Base-by-base conservation (phyloP, 371 early-diverging fungal genomes). In the Apophysomyces trapeziformis region DNA sequence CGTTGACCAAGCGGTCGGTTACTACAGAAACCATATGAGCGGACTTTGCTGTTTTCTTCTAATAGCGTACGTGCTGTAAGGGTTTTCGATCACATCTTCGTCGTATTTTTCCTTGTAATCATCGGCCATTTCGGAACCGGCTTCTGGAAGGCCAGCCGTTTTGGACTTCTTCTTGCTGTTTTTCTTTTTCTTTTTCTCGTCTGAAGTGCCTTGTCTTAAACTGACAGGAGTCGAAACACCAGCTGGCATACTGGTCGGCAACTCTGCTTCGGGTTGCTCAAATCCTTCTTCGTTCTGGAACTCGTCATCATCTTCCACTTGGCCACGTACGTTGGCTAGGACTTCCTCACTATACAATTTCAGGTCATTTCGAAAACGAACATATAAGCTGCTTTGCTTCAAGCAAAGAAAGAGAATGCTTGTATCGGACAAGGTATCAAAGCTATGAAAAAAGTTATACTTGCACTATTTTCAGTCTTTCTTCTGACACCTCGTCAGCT, bases 141-240 rank as follows among this genome's bases (percentile, higher is more conserved):
- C 78, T 36, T 83, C 83, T n/a, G 83, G 82, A 47, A 83, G 71
- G n/a, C 73, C 68, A 38, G 77, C 71, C 16, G 70, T 74, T 63
- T 84, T 85, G 37, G 71, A 68, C 67, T 81, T 85, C 65, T 77
- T 86, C 66, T 80, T 87, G 70, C 83, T 87, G 72, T 83, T 87
- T 64, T 85, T 85, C 66, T 80, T 79, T 56, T 84, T 77, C 54
- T 73, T 82, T 47, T 81, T 78, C 26, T 76, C 65, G 0, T 45
- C 46, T 12, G 57, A 16, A 7, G 58, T 58, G 14, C 38, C 38
- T 60, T 73, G 67, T 21, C 46, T 58, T n/a, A 79, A 57, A 58
- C 70, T 72, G 6, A 76, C 50, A 26, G 79, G 77, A 4, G 77
- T 79, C 5, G 79, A 64, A 4, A 79, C 45, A 7, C 67, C 69